These are phyloP conservation scores for Mimosa bimucronata DNA, from an alignment of 306 rosid genomes.

Conservation along the genomic window DNA sequence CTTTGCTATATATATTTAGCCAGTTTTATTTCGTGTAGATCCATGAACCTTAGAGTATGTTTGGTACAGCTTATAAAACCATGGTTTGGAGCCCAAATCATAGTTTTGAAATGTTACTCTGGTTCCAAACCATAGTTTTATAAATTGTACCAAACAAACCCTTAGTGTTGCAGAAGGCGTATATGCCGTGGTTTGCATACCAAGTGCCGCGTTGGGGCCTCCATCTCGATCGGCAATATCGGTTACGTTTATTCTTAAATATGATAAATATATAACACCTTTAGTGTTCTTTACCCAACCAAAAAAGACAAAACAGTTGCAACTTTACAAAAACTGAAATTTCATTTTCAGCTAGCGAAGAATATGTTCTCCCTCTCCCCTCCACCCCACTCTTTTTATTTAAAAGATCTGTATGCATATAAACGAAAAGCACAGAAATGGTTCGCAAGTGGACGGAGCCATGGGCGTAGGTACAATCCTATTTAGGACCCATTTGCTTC, in stretches of 20 bases:
- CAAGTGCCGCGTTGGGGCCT: constrained; percentile 30
- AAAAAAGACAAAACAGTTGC: background rate
- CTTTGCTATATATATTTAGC: background rate
- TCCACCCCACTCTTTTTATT: background rate
- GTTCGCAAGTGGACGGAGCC: constrained; percentile 21
- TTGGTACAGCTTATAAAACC: no score
- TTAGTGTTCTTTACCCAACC: background rate
- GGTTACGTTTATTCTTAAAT: constrained; percentile 29
- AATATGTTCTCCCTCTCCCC: background rate
- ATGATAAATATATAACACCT: background rate
- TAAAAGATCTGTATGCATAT: background rate
- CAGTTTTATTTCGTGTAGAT: no score
- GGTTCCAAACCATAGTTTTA: no score
- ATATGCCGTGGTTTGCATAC: constrained; percentile 32
- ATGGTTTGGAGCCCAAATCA: no score
- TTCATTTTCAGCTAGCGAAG: constrained; percentile 28
- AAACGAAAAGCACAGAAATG: constrained; percentile 20
- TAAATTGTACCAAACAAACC: no score
- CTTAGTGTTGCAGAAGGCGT: constrained; percentile 27
- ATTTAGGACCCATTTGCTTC: constrained; percentile 20
- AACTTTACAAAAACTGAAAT: constrained; percentile 25
- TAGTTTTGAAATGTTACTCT: no score
- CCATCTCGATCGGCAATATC: constrained; percentile 4
- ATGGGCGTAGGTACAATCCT: background rate
- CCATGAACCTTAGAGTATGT: no score